Evolutionary conservation across 1,284 basidiomycete species (phyloP), one percentile per base, ranked within the genome.

Genomic region (Melampsora americana): DNA sequence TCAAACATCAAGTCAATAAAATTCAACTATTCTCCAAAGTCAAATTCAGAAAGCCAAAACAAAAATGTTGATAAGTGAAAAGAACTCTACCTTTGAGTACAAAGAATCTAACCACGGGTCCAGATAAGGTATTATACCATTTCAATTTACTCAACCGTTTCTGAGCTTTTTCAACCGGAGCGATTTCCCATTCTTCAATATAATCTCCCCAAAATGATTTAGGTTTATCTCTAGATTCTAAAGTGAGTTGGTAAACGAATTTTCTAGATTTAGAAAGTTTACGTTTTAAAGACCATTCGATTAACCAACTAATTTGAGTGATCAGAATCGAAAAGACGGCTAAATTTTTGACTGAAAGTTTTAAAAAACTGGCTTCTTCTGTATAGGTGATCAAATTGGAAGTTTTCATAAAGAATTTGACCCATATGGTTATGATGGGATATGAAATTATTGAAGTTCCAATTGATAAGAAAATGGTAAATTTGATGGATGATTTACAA

Each of bases 221-320:
- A 0, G 88, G 88, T 80, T 94, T 94, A 9, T 89, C 88, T 1
- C 92, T 87, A 1, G 91, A 93, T 26, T 86, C 83, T 35, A 93
- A 87, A 0, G 92, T 93, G 80, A 93, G 88, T 42, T 89, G 88
- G 78, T 81, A 84, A 50, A 87, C 91, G 11, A 90, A 86, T 50
- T 89, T 88, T 1, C 90, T 87, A 0, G 91, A 90, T 69, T 92
- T 86, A 39, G 88, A 87, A 69, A 93, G 88, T 82, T 93, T 93
- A 56, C 88, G 87, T 65, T 87, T 85, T 68, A 94, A 86, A 84
- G 93, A 93, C 85, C 90, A 93, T 7, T 85, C 86, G 70, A 93
- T 85, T 76, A 95, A 89, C 32, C 83, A 83, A 0, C 90, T 90
- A 44, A 91, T 81, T 83, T 94, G 92, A 2, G 87, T 85, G 6